Evolutionary conservation across 1,284 basidiomycete genomes (phyloP).

Genomic region (Trichosporon coremiiforme): DNA sequence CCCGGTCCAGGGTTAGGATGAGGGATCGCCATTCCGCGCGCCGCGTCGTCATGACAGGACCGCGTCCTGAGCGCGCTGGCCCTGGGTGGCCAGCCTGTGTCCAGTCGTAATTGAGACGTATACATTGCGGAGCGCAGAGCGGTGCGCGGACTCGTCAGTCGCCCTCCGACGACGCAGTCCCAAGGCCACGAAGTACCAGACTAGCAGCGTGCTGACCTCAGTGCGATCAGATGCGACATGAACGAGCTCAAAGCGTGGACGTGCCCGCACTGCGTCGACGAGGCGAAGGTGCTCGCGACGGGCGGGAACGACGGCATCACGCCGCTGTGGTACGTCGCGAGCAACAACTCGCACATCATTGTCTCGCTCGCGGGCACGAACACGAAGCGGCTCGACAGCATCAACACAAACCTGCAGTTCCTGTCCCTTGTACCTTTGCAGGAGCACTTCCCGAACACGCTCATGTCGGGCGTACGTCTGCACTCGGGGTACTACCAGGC

Average conservation of each 20-base stretch:
- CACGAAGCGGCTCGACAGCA: slow-evolving; percentile 25
- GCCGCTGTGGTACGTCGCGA: slow-evolving; percentile 22
- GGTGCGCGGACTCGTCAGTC: too few relatives aligned
- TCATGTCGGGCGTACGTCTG: slow-evolving; percentile 20
- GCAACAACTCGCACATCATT: slow-evolving; percentile 26
- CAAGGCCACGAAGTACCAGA: background rate
- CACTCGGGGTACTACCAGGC: slow-evolving; percentile 38
- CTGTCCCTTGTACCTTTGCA: slow-evolving; percentile 1
- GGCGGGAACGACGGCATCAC: background rate
- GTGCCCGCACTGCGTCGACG: slow-evolving; percentile 14
- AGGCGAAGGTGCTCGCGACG: background rate
- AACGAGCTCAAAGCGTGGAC: background rate
- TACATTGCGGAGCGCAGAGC: too few relatives aligned
- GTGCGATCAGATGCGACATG: slow-evolving; percentile 4
- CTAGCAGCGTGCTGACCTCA: background rate
- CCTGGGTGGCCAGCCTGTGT: background rate
- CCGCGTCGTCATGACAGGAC: too few relatives aligned
- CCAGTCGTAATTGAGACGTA: too few relatives aligned
- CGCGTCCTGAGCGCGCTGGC: too few relatives aligned
- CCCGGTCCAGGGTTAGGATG: background rate
- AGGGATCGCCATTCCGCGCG: slow-evolving; percentile 8
- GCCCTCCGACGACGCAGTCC: background rate
- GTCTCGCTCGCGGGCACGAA: slow-evolving; percentile 38
- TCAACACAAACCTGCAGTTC: slow-evolving; percentile 36
- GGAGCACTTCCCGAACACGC: slow-evolving; percentile 31